Base-by-base conservation (phyloP, 2,329 filamentous ascomycete species). In the Aspergillus bombycis region DNA sequence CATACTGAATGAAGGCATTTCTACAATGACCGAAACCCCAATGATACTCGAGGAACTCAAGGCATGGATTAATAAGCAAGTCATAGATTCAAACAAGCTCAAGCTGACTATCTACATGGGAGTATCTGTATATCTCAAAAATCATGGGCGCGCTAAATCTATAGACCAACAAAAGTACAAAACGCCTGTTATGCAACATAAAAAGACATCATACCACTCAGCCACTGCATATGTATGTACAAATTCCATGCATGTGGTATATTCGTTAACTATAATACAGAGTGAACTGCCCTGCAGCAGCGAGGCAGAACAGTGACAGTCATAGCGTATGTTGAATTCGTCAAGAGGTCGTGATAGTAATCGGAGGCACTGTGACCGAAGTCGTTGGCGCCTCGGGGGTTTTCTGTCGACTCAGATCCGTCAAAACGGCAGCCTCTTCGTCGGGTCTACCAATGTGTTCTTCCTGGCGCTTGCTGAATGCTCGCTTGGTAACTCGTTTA, bases 311-410 rank as follows among this genome's bases (percentile, higher is more conserved):
- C 28, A 52, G 28, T 11, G 52, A 23, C 34, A 38, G 52, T 19
- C 38, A 19, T 16, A 41, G 54, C 55, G 38, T 57, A 54, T 50
- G 32, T 57, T 32, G 36, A 57, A 43, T 63, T 61, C 62, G 58
- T 64, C 34, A 67, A 57, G 77, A 75, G n/a, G 67, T 71, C 43
- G 78, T 80, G 63, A 80, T 72, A 2, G 76, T 79, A 55, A 80
- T 80, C 2, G 78, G 78, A 50, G 78, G 78, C 21, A 77, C 71
- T 16, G 69, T 65, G n/a, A 70, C 62, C 36, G 70, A 69, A 4
- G 70, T 69, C 34, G 23, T n/a, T 52, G 71, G 67, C 28, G 67
- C 63, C 58, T 71, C 64, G 58, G 70, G 65, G 26, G 60, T 62
- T 34, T 65, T 63, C 52, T 60, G 23, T 43, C 54, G 43, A 34